A percentile compares a stretch with the other conserved stretches of the same genome.
phyloP scores from a whole-genome alignment of 2,329 filamentous ascomycete species.

The Aspergillus texensis region DNA sequence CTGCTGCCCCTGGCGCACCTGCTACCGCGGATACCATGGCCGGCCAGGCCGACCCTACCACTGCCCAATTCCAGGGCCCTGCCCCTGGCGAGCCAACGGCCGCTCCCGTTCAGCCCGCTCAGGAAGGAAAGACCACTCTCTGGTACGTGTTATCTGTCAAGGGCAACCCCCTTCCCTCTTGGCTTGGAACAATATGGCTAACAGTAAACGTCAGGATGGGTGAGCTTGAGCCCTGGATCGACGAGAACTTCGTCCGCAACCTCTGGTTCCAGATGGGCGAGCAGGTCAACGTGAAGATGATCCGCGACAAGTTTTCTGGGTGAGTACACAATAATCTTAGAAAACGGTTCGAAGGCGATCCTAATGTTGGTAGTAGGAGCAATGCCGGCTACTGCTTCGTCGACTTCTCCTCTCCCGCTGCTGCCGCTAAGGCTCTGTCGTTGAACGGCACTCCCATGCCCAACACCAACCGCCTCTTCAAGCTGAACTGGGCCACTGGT shows the following conservation, averaged over 20 bases:
- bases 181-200: constrained; percentile 2
- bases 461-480: constrained; percentile 93
- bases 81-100: constrained; percentile 45
- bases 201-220: constrained; percentile 76
- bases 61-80: constrained; percentile 54
- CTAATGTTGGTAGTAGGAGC: constrained; percentile 59
- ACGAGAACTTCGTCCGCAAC: constrained; percentile 97
- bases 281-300: constrained; percentile 98
- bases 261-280: constrained; percentile 93
- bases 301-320: constrained; percentile 98
- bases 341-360: constrained; percentile 25
- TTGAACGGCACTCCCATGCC: constrained; percentile 88
- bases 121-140: constrained; percentile 60
- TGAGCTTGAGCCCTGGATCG: constrained; percentile 98
- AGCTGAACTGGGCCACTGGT: constrained; percentile 98
- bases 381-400: constrained; percentile 99
- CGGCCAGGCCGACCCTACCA: constrained; percentile 59
- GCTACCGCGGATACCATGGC: constrained; percentile 58
- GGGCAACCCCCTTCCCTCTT: too few species aligned
- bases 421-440: constrained; percentile 86
- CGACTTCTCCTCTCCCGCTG: constrained; percentile 80
- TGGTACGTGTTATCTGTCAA: constrained; percentile 46
- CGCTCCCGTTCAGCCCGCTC: constrained; percentile 52
- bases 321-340: constrained; percentile 50
- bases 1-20: constrained; percentile 48